Percentiles rank a stretch among this genome's conserved stretches.
Evolutionary conservation across 305 asterid species (phyloP).

Genomic region (Solanum chacoense): DNA sequence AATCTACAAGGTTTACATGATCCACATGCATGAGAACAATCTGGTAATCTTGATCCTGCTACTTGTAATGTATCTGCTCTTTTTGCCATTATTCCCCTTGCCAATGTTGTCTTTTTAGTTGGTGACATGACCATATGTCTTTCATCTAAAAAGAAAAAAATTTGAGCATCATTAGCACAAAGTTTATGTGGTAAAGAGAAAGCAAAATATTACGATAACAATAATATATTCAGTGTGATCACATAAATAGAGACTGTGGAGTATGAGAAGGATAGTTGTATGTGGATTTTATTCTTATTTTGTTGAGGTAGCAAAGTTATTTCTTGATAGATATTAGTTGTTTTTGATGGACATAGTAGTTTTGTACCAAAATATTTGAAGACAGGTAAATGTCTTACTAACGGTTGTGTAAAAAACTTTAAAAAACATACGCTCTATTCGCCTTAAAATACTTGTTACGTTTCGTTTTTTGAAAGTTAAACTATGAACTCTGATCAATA

Average conservation of each 20-base stretch:
- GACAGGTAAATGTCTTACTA: background rate
- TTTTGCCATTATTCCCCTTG: constrained; percentile 5
- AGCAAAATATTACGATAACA: background rate
- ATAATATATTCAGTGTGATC: background rate
- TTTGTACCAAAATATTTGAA: background rate
- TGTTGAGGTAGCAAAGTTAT: too few relatives aligned
- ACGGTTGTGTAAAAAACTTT: background rate
- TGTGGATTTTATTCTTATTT: too few relatives aligned
- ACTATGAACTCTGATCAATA: background rate
- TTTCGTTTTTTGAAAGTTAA: too few relatives aligned
- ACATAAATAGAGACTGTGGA: background rate
- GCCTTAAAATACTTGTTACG: too few relatives aligned
- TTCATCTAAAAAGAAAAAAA: constrained; percentile 19
- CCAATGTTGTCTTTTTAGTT: background rate
- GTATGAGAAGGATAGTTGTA: too few relatives aligned
- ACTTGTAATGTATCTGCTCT: constrained; percentile 35
- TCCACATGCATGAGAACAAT: constrained; percentile 87
- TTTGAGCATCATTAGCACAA: background rate
- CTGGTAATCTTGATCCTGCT: constrained; percentile 76
- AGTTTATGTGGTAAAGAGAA: background rate
- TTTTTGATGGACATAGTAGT: background rate
- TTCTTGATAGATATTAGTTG: background rate
- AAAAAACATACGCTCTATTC: too few relatives aligned
- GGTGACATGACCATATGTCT: constrained; percentile 5
- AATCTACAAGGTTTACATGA: constrained; percentile 79